Conservation (phyloP, 2,329 filamentous ascomycete genomes). For the Hirsutella rhossiliensis region DNA sequence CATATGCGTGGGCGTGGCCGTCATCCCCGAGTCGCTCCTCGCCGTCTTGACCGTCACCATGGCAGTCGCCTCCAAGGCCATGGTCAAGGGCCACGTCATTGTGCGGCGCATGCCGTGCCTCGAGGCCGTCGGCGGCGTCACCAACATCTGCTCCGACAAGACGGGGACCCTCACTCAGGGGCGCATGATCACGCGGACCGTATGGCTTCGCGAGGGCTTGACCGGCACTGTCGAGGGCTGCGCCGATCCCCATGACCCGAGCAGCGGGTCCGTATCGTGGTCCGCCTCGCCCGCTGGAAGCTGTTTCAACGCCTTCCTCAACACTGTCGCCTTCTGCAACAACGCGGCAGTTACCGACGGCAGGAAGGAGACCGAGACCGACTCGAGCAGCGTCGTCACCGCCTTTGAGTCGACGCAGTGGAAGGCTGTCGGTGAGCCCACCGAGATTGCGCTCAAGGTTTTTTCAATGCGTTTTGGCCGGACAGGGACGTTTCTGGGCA, state of each 20-base stretch:
- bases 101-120: slow-evolving; percentile 53
- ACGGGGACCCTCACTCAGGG: slow-evolving; percentile 56
- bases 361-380: slow-evolving; percentile 32
- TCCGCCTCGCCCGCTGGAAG: slow-evolving; percentile 26
- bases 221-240: slow-evolving; percentile 40
- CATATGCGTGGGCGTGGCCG: slow-evolving; percentile 49
- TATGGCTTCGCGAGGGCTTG: slow-evolving; percentile 45
- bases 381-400: slow-evolving; percentile 33
- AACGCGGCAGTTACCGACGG: slow-evolving; percentile 37
- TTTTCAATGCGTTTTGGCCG: slow-evolving; percentile 57
- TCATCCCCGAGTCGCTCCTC: slow-evolving; percentile 55
- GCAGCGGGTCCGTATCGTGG: slow-evolving; percentile 38
- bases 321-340: slow-evolving; percentile 50
- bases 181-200: slow-evolving; percentile 53
- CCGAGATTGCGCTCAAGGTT: slow-evolving; percentile 63
- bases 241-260: slow-evolving; percentile 49
- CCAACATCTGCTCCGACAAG: slow-evolving; percentile 60
- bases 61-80: slow-evolving; percentile 52
- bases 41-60: slow-evolving; percentile 62
- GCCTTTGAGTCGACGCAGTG: slow-evolving; percentile 30
- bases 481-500: slow-evolving; percentile 30
- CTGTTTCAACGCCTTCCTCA: slow-evolving; percentile 33
- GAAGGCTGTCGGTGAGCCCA: slow-evolving; percentile 54
- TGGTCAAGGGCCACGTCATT: slow-evolving; percentile 53
- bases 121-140: slow-evolving; percentile 58